Evolutionary conservation across 192 early-diverging fungal species (phyloP), one percentile per base, ranked within the genome.

Genomic region (Coemansia sp.): DNA sequence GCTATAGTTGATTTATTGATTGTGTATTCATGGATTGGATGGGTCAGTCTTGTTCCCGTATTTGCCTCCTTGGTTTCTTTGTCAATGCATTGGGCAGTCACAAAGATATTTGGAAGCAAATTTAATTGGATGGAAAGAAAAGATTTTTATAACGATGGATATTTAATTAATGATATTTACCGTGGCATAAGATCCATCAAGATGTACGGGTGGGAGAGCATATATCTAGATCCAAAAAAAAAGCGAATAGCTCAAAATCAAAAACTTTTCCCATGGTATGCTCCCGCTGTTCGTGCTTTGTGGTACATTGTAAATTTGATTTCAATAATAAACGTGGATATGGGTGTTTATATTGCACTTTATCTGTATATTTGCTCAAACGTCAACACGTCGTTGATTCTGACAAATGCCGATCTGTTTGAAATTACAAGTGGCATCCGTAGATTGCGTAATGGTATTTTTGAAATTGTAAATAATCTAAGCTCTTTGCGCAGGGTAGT

Each of bases 161-260:
- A 30, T 8, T 5, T 34, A 2, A 38, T 80, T 5, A 11, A 56
- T 28, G 63, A 64, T 18, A 71, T 80, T 10, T 33, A 29, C 1
- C 5, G 57, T 3, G 60, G 40, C 14, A 80, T 74, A 10, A 69
- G 61, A 29, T 64, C 69, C 4, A 67, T 80, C 16, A 80, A 74
- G 62, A 29, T 80, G 29, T 74, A 70, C 63, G 69, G 72, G n/a
- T 80, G 77, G 77, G 77, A 80, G 30, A 51, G 30, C 28, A 66
- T 68, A 45, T 74, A 61, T 36, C 29, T 66, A 30, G 65, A 71
- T 22, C 33, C 60, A 2, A n/a, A 58, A 0, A 49, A 57, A 7
- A 28, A 25, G 38, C 4, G 17, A 2, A 0, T 25, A 25, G 22
- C 17, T 70, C 36, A 1, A 30, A 16, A 28, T 33, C 16, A 12